phyloP scores from a whole-genome alignment of 306 rosid species.

The Quercus rubra region DNA sequence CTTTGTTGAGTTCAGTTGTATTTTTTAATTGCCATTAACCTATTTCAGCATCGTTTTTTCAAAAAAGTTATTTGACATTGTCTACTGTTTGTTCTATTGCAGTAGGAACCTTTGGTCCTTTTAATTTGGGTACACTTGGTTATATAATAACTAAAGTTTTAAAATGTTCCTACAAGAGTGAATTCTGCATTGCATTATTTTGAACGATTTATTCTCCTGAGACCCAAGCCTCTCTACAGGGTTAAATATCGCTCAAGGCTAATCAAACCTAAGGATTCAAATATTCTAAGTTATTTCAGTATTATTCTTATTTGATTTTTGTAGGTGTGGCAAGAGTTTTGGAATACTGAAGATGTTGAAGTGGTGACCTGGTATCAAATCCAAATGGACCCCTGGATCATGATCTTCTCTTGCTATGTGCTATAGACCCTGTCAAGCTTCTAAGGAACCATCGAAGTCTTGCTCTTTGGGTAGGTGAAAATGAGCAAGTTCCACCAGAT shows the following conservation, averaged over 20 bases:
- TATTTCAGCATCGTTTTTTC: neutral
- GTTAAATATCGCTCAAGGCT: neutral
- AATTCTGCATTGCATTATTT: neutral
- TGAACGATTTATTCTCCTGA: neutral
- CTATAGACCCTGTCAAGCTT: constrained; percentile 87
- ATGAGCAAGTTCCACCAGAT: constrained; percentile 90
- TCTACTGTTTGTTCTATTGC: neutral
- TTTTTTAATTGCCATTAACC: neutral
- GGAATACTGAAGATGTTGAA: constrained; percentile 94
- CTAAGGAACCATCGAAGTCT: constrained; percentile 78
- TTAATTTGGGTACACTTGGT: neutral
- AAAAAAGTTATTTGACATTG: neutral
- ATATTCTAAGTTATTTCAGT: neutral
- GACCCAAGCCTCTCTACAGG: too few species aligned
- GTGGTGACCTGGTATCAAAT: constrained; percentile 82
- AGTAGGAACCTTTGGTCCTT: neutral
- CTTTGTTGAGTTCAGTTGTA: neutral
- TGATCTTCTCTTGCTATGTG: constrained; percentile 88
- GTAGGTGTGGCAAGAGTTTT: constrained; percentile 98
- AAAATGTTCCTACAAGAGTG: neutral
- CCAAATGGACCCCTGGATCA: constrained; percentile 91
- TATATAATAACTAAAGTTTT: neutral
- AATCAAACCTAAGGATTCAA: neutral
- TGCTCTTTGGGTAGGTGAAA: constrained; percentile 93
- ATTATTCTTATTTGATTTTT: constrained; percentile 14